Evolutionary conservation across 768 basidiomycete genomes (phyloP), one percentile per base, ranked within the genome.

Genomic region (Pleurotus citrinopileatus): DNA sequence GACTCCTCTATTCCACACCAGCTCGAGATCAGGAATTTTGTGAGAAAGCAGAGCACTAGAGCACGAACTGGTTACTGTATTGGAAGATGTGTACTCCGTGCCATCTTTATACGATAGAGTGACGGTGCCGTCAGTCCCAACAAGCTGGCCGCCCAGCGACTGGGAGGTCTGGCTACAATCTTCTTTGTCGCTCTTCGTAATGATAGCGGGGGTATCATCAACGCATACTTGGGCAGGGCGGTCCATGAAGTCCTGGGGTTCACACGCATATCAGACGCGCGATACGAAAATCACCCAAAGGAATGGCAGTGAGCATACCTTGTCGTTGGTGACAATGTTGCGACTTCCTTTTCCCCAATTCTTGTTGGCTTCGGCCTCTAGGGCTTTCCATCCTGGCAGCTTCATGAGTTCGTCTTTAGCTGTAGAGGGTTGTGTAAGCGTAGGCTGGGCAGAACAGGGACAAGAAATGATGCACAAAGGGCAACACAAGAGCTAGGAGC

Each of bases 311-410:
- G 43, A 9, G 43, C 43, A 8, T 44, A 44, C 43, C 43, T 44
- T 54, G 28, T 54, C 53, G 27, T 54, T 54, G 17, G 53, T 54
- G 17, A 54, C 53, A 17, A 54, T 45, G 17, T 54, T 54, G 4
- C 44, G 44, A 3, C 19, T 36, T 19, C 42, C 42, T 10, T 4
- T 54, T 5, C 53, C 53, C 53, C 53, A 54, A 45, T 45, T 43
- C 20, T 28, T 28, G n/a, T 44, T 45, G 1, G 42, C 53, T 4
- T 8, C 7, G 0, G n/a, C 42, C 32, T 54, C 32, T 15, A 54
- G 26, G 10, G 27, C 36, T 13, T 44, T 45, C 53, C 53, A 54
- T 20, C 53, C 53, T 22, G 53, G 53, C 4, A 54, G 43, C 26
- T 44, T 44, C 20, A 12, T 17, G 19, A 26, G 9, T 20, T 44